Evolutionary conservation across 1,139 yeast genomes (phyloP).

Genomic region (Pneumocystis wakefieldiae): DNA sequence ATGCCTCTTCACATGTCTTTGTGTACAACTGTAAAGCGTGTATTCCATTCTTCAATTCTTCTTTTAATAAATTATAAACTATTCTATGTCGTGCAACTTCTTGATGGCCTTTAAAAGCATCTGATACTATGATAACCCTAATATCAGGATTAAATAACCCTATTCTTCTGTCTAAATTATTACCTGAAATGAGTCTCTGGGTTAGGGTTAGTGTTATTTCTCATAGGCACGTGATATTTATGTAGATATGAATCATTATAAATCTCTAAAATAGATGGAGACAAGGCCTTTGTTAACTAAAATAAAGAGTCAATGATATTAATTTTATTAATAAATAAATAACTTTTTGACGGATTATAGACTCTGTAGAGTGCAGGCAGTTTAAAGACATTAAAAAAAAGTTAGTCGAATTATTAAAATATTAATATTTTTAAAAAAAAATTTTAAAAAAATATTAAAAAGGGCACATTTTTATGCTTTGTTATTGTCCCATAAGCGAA

Average conservation of each 20-base stretch:
- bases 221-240: constrained; percentile 73
- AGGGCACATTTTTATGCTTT: neutral
- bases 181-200: constrained; percentile 65
- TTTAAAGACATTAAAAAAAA: neutral
- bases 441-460: neutral
- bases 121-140: constrained; percentile 39
- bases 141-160: neutral
- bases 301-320: neutral
- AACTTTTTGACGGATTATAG: neutral
- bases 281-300: constrained; percentile 8
- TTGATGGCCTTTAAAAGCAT: constrained; percentile 47
- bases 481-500: neutral
- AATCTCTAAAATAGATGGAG: constrained; percentile 30
- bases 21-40: constrained; percentile 85
- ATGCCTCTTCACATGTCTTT: constrained; percentile 49
- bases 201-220: constrained; percentile 40
- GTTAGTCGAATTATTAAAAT: neutral
- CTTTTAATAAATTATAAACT: constrained; percentile 52
- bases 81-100: constrained; percentile 69
- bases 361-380: neutral
- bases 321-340: neutral
- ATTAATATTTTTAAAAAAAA: neutral
- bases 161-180: neutral
- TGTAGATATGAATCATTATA: constrained; percentile 80
- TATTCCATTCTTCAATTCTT: constrained; percentile 59